Evolutionary conservation across 441 rosid species (phyloP), one percentile per base, ranked within the genome.

Genomic region (Sinapis alba): DNA sequence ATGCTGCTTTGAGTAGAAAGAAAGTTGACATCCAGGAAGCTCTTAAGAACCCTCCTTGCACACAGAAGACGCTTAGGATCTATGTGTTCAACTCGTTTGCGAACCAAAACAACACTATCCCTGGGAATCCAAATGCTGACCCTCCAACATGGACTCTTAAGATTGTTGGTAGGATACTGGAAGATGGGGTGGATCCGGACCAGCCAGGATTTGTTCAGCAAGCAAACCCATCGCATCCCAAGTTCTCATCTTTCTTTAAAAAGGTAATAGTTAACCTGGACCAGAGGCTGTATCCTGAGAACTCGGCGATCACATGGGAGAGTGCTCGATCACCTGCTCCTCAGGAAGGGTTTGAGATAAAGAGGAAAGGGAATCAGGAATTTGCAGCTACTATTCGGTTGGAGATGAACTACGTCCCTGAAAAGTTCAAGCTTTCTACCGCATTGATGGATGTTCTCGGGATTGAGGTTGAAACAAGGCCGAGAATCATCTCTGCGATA

Each of bases 341-440:
- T 69, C 94, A 90, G 4, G 99, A 95, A 81, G 99, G 99, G 68
- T 95, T 95, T 84, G 99, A 95, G 84, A 93, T 95, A 70, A 93
- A 90, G 87, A 88, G 99, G 79, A 93, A 86, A 81, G 98, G 99
- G 68, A 95, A 95, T 69, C 90, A 87, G 71, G 98, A 95, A 72
- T 91, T 91, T 72, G 80, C 87, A n/a, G 89, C 85, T 36, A 85
- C 86, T 62, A 88, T 95, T 63, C 59, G 94, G 19, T 73, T 95
- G 86, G 99, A 95, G 83, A 91, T 95, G 95, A 91, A 93, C 80
- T 87, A 91, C 54, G 77, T 81, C 32, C 98, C 99, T 57, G 99
- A 93, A 71, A 95, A 91, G 79, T 95, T 81, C 78, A 95, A 93
- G 87, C 94, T 93, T 51, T 90, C 99, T 69, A 83, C 95, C 21